Percentiles rank a stretch among this genome's conserved stretches.
Evolutionary conservation across 2,329 filamentous ascomycete genomes (phyloP).

Genomic region (Penicillium thymicola): DNA sequence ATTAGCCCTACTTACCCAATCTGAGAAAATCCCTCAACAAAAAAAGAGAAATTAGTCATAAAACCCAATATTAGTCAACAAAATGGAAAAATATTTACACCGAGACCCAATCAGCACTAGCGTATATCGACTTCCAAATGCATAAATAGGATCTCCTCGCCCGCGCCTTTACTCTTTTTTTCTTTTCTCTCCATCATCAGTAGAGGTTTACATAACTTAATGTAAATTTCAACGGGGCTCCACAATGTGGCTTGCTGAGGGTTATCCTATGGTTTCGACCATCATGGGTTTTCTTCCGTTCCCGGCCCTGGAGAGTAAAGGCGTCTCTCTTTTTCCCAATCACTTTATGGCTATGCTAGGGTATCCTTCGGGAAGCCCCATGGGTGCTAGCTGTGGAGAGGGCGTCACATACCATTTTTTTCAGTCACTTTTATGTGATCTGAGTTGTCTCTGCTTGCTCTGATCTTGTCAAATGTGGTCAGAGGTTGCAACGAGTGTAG

Average conservation of each 20-base stretch:
- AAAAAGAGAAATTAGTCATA: not conserved
- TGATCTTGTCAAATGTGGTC: not conserved
- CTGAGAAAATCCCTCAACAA: not conserved
- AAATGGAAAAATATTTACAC: constrained; percentile 6
- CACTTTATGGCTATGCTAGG: constrained; percentile 45
- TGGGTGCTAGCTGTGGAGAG: constrained; percentile 49
- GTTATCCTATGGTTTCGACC: constrained; percentile 45
- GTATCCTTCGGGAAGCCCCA: constrained; percentile 39
- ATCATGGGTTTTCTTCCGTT: constrained; percentile 50
- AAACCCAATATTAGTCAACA: not conserved
- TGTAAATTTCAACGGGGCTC: constrained; percentile 49
- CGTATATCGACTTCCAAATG: constrained; percentile 5
- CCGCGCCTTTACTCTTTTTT: constrained; percentile 30
- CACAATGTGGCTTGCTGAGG: constrained; percentile 50
- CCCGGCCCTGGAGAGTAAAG: constrained; percentile 46
- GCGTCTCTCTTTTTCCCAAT: constrained; percentile 47
- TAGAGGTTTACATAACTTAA: constrained; percentile 52
- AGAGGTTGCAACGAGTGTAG: not conserved
- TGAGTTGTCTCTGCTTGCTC: not conserved
- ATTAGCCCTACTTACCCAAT: not conserved
- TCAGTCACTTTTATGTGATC: constrained; percentile 2
- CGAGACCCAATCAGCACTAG: constrained; percentile 25
- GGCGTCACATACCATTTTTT: constrained; percentile 40
- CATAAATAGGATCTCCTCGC: constrained; percentile 30
- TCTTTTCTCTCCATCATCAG: constrained; percentile 49